phyloP scores from a whole-genome alignment of 495 filamentous ascomycete species.

The Penicillium coprophilum region DNA sequence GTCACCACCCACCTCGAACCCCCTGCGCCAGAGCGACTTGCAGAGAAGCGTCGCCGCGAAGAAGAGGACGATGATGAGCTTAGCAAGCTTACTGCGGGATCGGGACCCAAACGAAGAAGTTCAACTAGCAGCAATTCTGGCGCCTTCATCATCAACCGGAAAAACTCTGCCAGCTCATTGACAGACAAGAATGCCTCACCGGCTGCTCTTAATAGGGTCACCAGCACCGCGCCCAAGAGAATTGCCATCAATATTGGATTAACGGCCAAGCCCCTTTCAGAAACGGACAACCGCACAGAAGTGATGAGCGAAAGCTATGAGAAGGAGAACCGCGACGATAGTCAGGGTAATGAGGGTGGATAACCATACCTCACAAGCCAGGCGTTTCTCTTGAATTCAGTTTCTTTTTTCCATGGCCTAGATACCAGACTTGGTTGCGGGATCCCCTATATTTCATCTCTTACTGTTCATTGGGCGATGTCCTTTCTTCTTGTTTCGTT shows the following conservation, averaged over 20 bases:
- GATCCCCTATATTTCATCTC: slow-evolving; percentile 14
- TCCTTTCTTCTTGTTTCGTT: slow-evolving; percentile 10
- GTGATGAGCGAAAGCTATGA: slow-evolving; percentile 31
- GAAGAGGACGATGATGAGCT: slow-evolving; percentile 85
- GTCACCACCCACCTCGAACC: slow-evolving; percentile 41
- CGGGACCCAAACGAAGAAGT: slow-evolving; percentile 63
- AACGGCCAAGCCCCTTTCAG: slow-evolving; percentile 19
- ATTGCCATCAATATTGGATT: slow-evolving; percentile 51
- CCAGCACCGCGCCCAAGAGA: slow-evolving; percentile 43
- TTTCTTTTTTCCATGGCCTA: slow-evolving; percentile 36
- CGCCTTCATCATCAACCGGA: slow-evolving; percentile 39
- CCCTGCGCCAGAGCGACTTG: slow-evolving; percentile 65
- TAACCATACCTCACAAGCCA: slow-evolving; percentile 22
- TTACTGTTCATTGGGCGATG: slow-evolving; percentile 6
- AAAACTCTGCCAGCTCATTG: slow-evolving; percentile 41
- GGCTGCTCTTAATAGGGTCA: slow-evolving; percentile 24
- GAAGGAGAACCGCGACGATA: slow-evolving; percentile 41
- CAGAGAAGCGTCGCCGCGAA: slow-evolving; percentile 87
- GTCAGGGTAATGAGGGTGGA: slow-evolving; percentile 28
- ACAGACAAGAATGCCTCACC: slow-evolving; percentile 33
- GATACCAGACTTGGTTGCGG: slow-evolving; percentile 43
- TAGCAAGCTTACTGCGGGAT: slow-evolving; percentile 63
- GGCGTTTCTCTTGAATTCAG: slow-evolving; percentile 18
- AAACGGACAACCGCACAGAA: slow-evolving; percentile 17
- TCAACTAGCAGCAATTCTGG: slow-evolving; percentile 42